Conservation (phyloP, 1,139 yeast species). For the Yamadazyma trypodendri region DNA sequence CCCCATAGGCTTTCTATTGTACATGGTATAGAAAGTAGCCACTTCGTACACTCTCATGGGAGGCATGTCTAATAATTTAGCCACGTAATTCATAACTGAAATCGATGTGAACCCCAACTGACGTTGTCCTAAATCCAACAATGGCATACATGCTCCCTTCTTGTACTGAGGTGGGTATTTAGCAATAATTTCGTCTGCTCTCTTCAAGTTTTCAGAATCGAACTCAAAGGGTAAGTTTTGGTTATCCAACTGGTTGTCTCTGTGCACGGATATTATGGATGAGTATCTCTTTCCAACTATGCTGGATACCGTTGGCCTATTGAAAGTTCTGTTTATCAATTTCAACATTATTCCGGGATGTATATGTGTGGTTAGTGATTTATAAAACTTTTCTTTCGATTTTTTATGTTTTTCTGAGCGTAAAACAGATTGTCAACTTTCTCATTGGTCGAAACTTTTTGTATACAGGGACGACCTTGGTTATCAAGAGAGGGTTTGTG, state of each 20-base stretch:
- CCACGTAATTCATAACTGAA: constrained; percentile 91
- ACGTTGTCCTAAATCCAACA: constrained; percentile 84
- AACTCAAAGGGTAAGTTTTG: constrained; percentile 72
- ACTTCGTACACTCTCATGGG: constrained; percentile 96
- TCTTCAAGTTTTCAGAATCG: constrained; percentile 60
- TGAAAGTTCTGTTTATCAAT: constrained; percentile 5
- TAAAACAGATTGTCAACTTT: constrained; percentile 14
- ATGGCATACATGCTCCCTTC: constrained; percentile 87
- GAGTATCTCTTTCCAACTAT: constrained; percentile 26
- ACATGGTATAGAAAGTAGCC: constrained; percentile 92
- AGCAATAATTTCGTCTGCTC: constrained; percentile 73
- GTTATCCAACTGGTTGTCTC: constrained; percentile 70
- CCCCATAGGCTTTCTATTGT: constrained; percentile 85
- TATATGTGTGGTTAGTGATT: constrained; percentile 1
- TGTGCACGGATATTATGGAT: constrained; percentile 63
- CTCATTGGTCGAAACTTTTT: constrained; percentile 21
- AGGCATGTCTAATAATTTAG: constrained; percentile 82
- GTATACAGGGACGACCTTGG: background rate
- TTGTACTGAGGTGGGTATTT: constrained; percentile 86
- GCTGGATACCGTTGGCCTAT: background rate
- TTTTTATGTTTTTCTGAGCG: constrained; percentile 11
- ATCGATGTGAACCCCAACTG: constrained; percentile 87
- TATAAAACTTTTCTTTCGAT: constrained; percentile 8
- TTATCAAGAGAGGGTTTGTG: no score
- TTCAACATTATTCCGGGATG: constrained; percentile 14